Conservation (phyloP, 352 stramenopile genomes). For the Pythium diclinum region DNA sequence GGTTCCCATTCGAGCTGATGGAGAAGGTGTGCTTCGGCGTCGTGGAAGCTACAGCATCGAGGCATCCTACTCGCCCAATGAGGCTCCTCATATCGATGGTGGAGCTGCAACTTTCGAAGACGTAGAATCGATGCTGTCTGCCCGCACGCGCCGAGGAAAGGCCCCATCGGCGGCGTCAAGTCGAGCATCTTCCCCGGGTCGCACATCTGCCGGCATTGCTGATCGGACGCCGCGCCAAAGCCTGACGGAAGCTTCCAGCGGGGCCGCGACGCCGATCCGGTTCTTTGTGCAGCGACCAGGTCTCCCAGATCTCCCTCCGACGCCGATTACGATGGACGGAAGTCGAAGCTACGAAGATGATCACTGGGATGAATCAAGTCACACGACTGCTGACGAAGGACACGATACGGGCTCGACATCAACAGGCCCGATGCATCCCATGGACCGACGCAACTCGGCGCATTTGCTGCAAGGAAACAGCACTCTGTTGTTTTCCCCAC, state of each 20-base stretch:
- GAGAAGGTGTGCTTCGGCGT: slow-evolving; percentile 12
- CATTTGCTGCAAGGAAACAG: slow-evolving; percentile 7
- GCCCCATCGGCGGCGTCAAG: slow-evolving; percentile 4
- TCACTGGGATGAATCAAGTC: neutral
- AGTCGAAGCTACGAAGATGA: slow-evolving; percentile 12
- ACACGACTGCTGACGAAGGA: neutral
- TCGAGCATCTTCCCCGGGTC: slow-evolving; percentile 14
- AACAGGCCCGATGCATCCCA: slow-evolving; percentile 5
- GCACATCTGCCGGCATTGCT: neutral
- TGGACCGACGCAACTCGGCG: slow-evolving; percentile 12
- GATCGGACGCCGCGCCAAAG: neutral
- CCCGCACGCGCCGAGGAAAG: neutral
- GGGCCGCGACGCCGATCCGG: neutral
- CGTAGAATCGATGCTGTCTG: slow-evolving; percentile 15
- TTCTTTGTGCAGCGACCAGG: neutral
- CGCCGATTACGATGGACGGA: slow-evolving; percentile 13
- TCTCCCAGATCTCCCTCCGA: slow-evolving; percentile 14
- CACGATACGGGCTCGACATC: neutral
- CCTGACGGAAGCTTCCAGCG: neutral
- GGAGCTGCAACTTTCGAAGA: slow-evolving; percentile 21
- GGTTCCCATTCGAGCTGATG: slow-evolving; percentile 16
- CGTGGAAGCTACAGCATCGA: slow-evolving; percentile 27
- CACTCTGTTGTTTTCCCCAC: slow-evolving; percentile 25
- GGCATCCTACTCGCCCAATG: neutral
- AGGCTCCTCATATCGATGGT: neutral